These are phyloP conservation scores for Brassica hybrid DNA, from an alignment of 441 rosid genomes.

Conservation along the genomic window DNA sequence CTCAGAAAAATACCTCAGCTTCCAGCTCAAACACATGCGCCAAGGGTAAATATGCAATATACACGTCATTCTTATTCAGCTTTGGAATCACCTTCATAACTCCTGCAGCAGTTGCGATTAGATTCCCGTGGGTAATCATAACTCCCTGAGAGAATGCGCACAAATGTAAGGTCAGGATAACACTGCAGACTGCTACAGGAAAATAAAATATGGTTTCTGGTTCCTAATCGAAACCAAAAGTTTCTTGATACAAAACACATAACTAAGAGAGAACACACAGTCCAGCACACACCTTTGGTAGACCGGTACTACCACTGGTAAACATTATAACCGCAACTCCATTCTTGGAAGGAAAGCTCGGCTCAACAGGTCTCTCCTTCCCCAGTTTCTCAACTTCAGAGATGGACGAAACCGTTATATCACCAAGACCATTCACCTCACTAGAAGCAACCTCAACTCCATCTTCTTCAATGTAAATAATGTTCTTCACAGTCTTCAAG, in stretches of 20 bases:
- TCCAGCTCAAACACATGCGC: conserved; percentile 97
- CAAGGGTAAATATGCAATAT: conserved; percentile 88
- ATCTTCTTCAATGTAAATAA: conserved; percentile 77
- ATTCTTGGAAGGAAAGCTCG: conserved; percentile 74
- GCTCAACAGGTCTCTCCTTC: conserved; percentile 52
- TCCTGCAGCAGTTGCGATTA: conserved; percentile 86
- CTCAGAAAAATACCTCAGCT: conserved; percentile 68
- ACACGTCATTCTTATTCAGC: conserved; percentile 58
- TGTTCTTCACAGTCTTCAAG: conserved; percentile 58
- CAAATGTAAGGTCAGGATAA: conserved; percentile 35
- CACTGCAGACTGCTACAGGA: not conserved
- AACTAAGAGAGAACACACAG: too few species aligned
- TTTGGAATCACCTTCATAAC: conserved; percentile 77
- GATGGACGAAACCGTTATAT: conserved; percentile 69
- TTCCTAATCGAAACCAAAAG: not conserved
- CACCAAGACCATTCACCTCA: conserved; percentile 43
- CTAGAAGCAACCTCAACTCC: conserved; percentile 51
- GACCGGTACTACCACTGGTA: conserved; percentile 96
- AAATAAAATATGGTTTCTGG: not conserved
- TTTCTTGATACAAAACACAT: not conserved
- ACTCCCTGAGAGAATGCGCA: conserved; percentile 71
- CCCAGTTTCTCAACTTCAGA: conserved; percentile 86
- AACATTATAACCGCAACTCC: conserved; percentile 85
- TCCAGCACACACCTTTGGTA: conserved; percentile 83
- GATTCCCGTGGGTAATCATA: conserved; percentile 89